Evolutionary conservation across 2,329 filamentous ascomycete species (phyloP), one percentile per base, ranked within the genome.

Genomic region (Penicillium frequentans): DNA sequence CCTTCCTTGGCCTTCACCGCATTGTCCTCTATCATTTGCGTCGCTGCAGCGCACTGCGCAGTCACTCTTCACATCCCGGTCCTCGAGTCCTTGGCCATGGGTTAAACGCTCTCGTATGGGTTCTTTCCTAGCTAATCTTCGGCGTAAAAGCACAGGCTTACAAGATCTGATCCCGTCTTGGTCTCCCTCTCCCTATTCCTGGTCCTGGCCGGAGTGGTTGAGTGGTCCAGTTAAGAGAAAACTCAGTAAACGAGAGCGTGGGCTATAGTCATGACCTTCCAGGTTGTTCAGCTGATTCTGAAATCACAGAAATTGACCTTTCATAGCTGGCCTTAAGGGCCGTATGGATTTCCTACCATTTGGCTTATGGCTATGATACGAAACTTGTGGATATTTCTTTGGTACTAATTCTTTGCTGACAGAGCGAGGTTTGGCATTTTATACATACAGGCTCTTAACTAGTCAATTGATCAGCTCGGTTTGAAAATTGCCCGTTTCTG

Each of bases 11-110:
- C 42, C 53, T 11, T 48, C 54, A 2, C 42, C 61, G n/a, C 50
- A 44, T 31, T 49, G 46, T n/a, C 43, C 46, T 35, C 52, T 55
- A 21, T 43, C 49, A 14, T 61, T 68, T n/a, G 45, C 33, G 2
- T 57, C 55, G 1, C 71, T 65, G 68, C 63, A 48, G 26, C 55
- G 54, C n/a, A 55, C 59, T 1, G 49, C 45, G 1, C 42, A 48
- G 39, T 49, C 58, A 7, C 45, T 58, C 10, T 65, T 66, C 42
- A 52, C 64, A 4, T 49, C 55, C 2, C 56, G 39, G 3, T 24
- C 54, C 21, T 56, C 66, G 3, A 55, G 24, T 19, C 21, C 55
- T 5, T 67, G 65, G 62, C 59, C 60, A 23, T 66, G 60, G 61
- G 50, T 43, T 16, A 33, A 48, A 7, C 56, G 45, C 7, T 57